Evolutionary conservation across 208 protist species (phyloP), one percentile per base, ranked within the genome.

Genomic region (Willaertia magna): DNA sequence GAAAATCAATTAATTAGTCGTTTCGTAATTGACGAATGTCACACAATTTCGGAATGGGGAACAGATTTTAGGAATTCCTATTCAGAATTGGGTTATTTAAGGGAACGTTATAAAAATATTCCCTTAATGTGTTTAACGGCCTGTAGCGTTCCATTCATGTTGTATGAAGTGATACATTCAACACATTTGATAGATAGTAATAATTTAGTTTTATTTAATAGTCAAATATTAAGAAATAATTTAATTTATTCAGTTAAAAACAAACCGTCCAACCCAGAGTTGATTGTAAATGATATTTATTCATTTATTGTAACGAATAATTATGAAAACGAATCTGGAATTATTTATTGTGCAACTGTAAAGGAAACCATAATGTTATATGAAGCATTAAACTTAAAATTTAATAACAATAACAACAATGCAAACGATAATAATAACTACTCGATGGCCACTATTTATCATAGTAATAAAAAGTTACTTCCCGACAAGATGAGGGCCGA

Each of bases 11-110:
- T 79, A 22, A 79, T 95, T 39, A 44, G 40, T 1, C 87, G 89
- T 9, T 55, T 97, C 30, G 94, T 95, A 0, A 92, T 97, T 75
- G 95, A 97, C 86, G 95, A 97, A 88, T 93, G 91, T 2, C 95
- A 97, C 86, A 97, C 95, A 79, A 85, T 97, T 1, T 92, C 87
- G 9, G 85, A 94, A 42, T 97, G 95, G 95, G 95, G 95, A 30
- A 93, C 97, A 59, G 95, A 97, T 51, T 97, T 97, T 84, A 85
- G 95, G 52, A 79, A 83, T 34, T 90, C 94, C 44, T 96, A 97
- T 74, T 30, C 51, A 48, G 48, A 87, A 81, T 49, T 92, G 2
- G 39, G 59, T 0, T 1, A 85, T 16, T 84, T 90, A 2, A 89
- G 39, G 40, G 76, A 40, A 30, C 85, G 87, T 7, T 91, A 76